Base-by-base conservation (phyloP, 106 monocot genomes). In the Acanthochlamys bracteata region DNA sequence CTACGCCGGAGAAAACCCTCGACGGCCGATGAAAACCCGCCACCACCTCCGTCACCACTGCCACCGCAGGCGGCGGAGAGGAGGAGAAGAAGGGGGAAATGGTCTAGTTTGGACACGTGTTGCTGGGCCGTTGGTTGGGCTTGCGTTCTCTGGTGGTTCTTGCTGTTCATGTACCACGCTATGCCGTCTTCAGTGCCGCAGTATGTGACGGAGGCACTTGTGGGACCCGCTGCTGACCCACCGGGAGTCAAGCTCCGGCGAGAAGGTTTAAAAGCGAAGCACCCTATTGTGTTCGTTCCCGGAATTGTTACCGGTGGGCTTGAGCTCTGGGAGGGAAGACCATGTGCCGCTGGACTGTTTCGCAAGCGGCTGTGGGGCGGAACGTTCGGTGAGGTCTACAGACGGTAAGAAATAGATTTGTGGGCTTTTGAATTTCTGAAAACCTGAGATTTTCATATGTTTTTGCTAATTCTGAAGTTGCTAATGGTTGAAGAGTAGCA, bases 251-350 rank as follows among this genome's bases (percentile, higher is more conserved):
- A 84, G 79, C 81, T 99, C 40, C 69, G 54, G 75, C 92, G 88
- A 73, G 98, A 92, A 59, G 98, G 98, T 41, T 66, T 99, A 19
- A 42, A 39, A 40, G 98, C 77, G 22, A 78, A 69, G 65, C 98
- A 99, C 57, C 98, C 98, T 16, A 88, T 99, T 25, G 98, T 99
- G 9, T 99, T 99, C 65, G 98, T 99, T 16, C 98, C 98, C 14
- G 98, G 98, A 20, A 81, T 81, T 25, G 81, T 81, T 41, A 81
- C 81, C 15, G 75, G 81, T 9, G 81, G 81, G 8, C 68, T 81
- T 12, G 81, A 81, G 68, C 76, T 81, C 19, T 81, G 81, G 81
- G 81, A 81, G 68, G 81, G 81, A 4, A 61, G 66, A 12, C 76
- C 71, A 39, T 81, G 81, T 59, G 76, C 76, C 24, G 72, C 75